These are phyloP conservation scores for Radiomyces spectabilis DNA, from an alignment of 192 early-diverging fungal species.

Conservation along the genomic window DNA sequence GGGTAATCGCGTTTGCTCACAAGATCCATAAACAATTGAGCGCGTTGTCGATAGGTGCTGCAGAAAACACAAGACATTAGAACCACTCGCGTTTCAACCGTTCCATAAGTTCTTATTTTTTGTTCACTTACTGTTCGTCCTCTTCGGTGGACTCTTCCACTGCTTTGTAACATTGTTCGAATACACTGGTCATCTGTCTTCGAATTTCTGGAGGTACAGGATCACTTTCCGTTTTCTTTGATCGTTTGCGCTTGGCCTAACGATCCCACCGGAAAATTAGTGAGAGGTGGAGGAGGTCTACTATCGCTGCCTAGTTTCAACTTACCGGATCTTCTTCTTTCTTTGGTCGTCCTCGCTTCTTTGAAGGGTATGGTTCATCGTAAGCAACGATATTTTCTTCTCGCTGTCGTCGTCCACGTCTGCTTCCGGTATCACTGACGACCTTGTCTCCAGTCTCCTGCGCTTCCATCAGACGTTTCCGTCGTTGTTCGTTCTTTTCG, in stretches of 20 bases:
- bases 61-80: background rate
- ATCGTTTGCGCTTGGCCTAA: slow-evolving; percentile 9
- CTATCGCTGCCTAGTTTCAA: too few relatives aligned
- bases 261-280: background rate
- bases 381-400: slow-evolving; percentile 8
- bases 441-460: slow-evolving; percentile 17
- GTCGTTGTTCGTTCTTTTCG: slow-evolving; percentile 34
- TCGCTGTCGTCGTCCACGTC: slow-evolving; percentile 21
- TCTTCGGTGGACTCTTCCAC: slow-evolving; percentile 46
- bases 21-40: slow-evolving; percentile 73
- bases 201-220: slow-evolving; percentile 37
- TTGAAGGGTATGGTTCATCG: background rate
- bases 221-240: slow-evolving; percentile 50
- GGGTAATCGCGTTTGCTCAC: slow-evolving; percentile 70
- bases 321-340: slow-evolving; percentile 22
- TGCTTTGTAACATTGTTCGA: slow-evolving; percentile 47
- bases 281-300: too few relatives aligned
- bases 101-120: background rate
- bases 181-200: slow-evolving; percentile 44
- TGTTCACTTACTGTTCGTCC: slow-evolving; percentile 15
- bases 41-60: slow-evolving; percentile 45
- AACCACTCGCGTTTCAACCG: background rate
- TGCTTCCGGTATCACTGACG: background rate
- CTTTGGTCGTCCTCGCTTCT: slow-evolving; percentile 25
- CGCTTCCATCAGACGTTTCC: slow-evolving; percentile 21